Base-by-base conservation (phyloP, 306 rosid species). In the Vachellia collinsii region DNA sequence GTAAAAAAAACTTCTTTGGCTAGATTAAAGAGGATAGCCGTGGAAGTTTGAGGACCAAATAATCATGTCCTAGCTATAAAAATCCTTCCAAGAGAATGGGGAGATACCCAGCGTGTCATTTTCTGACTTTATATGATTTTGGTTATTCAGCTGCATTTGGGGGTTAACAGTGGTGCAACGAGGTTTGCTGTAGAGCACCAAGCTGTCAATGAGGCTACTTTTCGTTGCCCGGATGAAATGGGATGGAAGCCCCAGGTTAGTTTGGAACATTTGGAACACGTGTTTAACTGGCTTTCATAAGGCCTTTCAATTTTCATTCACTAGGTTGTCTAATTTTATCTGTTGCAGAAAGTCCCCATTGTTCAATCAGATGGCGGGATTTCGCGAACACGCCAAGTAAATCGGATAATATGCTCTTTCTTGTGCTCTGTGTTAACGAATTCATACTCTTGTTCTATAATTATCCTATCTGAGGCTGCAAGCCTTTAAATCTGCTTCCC, bases 231-330 rank as follows among this genome's bases (percentile, higher is more conserved):
- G 29, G 99, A 95, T 87, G 98, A 95, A 85, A 74, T 91, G 94
- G 98, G 98, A 85, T 93, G 99, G 99, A 95, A 95, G 77, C 99
- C 99, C 42, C 96, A 91, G 97, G 99, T 93, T 22, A 53, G 86
- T 61, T 47, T 54, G 46, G 74, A 79, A 39, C 22, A 51, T 1
- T 63, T 73, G 65, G 42, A 38, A 76, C 73, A 41, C 67, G 51
- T 61, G 73, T 39, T 59, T 25, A 39, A 53, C 70, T 73, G 38
- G 36, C 42, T 79, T 77, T 79, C 75, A 75, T 70, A 41, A 44
- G 81, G 65, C 44, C 48, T 74, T 53, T 68, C 41, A 74, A 47
- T 76, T 75, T 46, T 74, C 77, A 43, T 63, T 74, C 47, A n/a
- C 34, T 86, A 74, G 77, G 50, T 20, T 77, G 64, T 63, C 72